phyloP scores from a whole-genome alignment of 371 early-diverging fungal genomes.

The Umbelopsis sp. region DNA sequence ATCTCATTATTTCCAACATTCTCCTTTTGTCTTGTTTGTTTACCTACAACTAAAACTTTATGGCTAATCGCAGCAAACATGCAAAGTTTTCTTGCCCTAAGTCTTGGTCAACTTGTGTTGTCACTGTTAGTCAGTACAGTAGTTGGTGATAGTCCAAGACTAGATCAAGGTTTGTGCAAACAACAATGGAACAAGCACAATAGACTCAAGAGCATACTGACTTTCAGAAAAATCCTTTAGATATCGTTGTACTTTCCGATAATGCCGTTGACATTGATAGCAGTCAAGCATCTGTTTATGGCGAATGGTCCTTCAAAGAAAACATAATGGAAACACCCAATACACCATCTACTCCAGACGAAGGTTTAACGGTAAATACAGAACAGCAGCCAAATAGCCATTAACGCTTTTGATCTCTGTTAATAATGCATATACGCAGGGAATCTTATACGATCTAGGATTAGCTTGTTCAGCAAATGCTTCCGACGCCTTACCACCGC shows the following conservation, averaged over 20 bases:
- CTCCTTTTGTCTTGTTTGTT: constrained; percentile 4
- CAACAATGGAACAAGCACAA: background rate
- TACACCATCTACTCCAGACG: constrained; percentile 24
- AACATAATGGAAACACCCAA: constrained; percentile 18
- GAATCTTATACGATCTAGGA: constrained; percentile 31
- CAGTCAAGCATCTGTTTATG: constrained; percentile 20
- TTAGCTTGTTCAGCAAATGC: constrained; percentile 21
- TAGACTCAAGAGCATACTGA: background rate
- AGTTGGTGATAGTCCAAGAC: constrained; percentile 24
- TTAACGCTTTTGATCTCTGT: background rate
- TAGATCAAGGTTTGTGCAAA: constrained; percentile 26
- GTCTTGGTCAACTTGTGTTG: constrained; percentile 65
- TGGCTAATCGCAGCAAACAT: background rate
- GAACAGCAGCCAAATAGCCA: background rate
- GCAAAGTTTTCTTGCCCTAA: constrained; percentile 67
- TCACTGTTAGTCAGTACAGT: constrained; percentile 56
- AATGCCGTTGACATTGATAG: constrained; percentile 1
- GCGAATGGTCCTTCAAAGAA: constrained; percentile 25
- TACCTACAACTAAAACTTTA: constrained; percentile 4
- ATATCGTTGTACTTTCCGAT: constrained; percentile 21
- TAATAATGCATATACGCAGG: constrained; percentile 6
- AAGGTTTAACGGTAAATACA: constrained; percentile 25
- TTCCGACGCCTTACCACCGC: constrained; percentile 19
- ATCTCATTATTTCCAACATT: background rate
- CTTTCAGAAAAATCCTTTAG: background rate